phyloP scores from a whole-genome alignment of 768 basidiomycete species.

The Phylloporus sp. region DNA sequence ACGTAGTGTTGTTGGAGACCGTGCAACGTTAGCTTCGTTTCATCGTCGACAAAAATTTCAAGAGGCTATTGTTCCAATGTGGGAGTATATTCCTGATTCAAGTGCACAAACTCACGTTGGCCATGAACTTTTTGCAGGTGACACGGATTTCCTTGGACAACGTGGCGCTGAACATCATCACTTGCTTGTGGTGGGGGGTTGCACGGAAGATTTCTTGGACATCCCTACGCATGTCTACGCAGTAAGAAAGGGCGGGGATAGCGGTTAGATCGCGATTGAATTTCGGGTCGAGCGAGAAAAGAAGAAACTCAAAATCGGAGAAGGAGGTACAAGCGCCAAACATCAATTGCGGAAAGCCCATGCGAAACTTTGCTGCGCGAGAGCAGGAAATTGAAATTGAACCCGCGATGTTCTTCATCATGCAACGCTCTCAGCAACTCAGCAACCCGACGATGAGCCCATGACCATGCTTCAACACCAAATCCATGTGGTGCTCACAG shows the following conservation, averaged over 20 bases:
- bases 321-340: conserved; percentile 13
- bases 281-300: conserved; percentile 48
- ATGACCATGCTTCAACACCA: conserved; percentile 38
- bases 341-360: conserved; percentile 11
- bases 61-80: conserved; percentile 63
- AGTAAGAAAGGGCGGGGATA: conserved; percentile 50
- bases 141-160: conserved; percentile 93
- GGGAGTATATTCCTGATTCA: neutral
- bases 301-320: conserved; percentile 44
- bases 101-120: conserved; percentile 62
- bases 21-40: conserved; percentile 96
- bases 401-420: conserved; percentile 36
- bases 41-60: conserved; percentile 99
- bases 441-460: conserved; percentile 34
- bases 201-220: conserved; percentile 99
- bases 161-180: conserved; percentile 99
- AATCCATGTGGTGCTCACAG: conserved; percentile 36
- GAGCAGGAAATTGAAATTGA: conserved; percentile 33
- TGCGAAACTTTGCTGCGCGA: conserved; percentile 21
- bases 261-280: conserved; percentile 61
- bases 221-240: conserved; percentile 98
- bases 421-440: conserved; percentile 35
- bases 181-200: conserved; percentile 99
- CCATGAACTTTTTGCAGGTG: conserved; percentile 99
- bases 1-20: conserved; percentile 99